Base-by-base conservation (phyloP, 495 filamentous ascomycete species). In the Aspergillus bridgeri region DNA sequence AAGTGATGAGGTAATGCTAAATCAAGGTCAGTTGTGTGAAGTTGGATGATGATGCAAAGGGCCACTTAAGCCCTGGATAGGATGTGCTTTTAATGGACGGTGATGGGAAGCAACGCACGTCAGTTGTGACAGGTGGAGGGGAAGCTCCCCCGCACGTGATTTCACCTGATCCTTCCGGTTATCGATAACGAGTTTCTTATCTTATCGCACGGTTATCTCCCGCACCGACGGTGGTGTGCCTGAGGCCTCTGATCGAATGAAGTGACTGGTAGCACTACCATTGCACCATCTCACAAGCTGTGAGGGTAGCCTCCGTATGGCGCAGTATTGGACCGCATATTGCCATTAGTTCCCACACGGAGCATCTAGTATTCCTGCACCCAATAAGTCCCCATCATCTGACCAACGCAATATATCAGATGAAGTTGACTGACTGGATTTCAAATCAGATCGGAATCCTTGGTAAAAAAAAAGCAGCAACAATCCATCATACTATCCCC, bases 131-230 rank as follows among this genome's bases (percentile, higher is more conserved):
- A 24, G 52, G 13, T 13, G 44, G 44, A 50, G 52, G 48, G 50
- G 54, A 49, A 57, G 53, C 53, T 60, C 24, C 57, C 49, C 50
- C 53, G 27, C 63, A 65, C 62, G 62, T 64, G 62, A 64, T 47
- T 33, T 44, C 61, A 60, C 54, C 49, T 56, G 58, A 61, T 58
- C 15, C 7, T 20, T 48, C 45, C 7, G 17, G 15, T 29, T 54
- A 56, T 56, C 54, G 54, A 59, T 60, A 63, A 63, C 48, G 25
- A 42, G 17, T 7, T 20, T 51, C n/a, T 53, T 24, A 57, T 51
- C 53, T 60, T 57, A 57, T 57, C 57, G 46, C 22, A 24, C 11
- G 33, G 9, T 2, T 42, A 18, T 50, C 44, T 56, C 11, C 42
- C n/a, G n/a, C n/a, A n/a, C n/a, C n/a, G n/a, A n/a, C n/a, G n/a